Conservation (phyloP, 306 rosid genomes). For the Cucurbita argyrosperma region DNA sequence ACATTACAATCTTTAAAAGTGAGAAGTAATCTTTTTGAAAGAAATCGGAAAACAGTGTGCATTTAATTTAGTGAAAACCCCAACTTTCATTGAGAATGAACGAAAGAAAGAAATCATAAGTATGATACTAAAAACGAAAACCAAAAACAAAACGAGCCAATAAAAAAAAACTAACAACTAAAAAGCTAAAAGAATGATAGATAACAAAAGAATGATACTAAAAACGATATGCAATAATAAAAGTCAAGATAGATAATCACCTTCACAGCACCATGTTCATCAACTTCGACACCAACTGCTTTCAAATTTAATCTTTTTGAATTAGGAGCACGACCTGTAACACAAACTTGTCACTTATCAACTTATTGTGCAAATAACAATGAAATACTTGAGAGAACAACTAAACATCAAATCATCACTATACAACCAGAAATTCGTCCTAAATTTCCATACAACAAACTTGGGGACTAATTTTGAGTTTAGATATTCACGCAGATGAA, state of each 20-base stretch:
- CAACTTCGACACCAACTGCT: slow-evolving; percentile 70
- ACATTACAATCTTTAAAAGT: neutral
- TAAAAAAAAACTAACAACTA: neutral
- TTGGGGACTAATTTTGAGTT: neutral
- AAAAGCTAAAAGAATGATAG: neutral
- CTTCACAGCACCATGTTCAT: slow-evolving; percentile 61
- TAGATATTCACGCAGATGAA: neutral
- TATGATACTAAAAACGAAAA: neutral
- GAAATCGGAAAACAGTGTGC: neutral
- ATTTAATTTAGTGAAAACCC: neutral
- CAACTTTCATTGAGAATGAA: neutral
- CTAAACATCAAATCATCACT: neutral
- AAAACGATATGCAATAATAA: neutral
- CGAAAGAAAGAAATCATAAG: neutral
- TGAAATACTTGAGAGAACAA: neutral
- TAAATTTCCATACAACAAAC: neutral
- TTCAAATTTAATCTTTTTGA: slow-evolving; percentile 81
- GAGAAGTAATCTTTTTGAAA: neutral
- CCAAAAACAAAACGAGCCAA: neutral
- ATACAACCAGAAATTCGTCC: neutral
- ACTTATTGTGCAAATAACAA: neutral
- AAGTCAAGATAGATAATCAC: slow-evolving; percentile 18
- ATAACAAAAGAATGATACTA: neutral
- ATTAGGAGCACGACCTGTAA: slow-evolving; percentile 75
- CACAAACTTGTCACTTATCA: neutral